phyloP scores from a whole-genome alignment of 768 basidiomycete species.

The Rhodotorula diobovata region DNA sequence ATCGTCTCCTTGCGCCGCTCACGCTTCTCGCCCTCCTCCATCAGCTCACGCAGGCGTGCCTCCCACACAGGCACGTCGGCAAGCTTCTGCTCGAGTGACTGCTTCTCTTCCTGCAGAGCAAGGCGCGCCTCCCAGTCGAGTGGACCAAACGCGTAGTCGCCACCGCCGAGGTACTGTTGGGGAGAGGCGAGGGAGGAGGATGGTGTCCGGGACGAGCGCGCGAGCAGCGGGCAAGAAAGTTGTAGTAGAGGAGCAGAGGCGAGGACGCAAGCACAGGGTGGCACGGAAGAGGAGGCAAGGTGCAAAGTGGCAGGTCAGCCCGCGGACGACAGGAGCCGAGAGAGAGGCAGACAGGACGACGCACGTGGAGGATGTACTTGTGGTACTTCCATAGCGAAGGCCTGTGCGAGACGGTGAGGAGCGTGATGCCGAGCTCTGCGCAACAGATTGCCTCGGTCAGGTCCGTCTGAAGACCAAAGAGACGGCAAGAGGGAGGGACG shows the following conservation, averaged over 20 bases:
- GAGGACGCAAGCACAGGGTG: background rate
- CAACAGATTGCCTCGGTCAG: background rate
- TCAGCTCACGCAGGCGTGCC: slow-evolving; percentile 46
- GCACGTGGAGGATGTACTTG: slow-evolving; percentile 44
- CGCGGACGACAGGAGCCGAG: background rate
- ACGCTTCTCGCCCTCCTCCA: slow-evolving; percentile 27
- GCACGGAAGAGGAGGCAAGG: background rate
- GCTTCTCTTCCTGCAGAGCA: slow-evolving; percentile 90
- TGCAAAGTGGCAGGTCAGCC: too few species aligned
- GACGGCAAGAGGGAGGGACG: slow-evolving; percentile 3
- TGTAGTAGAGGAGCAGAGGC: background rate
- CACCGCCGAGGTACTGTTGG: slow-evolving; percentile 80
- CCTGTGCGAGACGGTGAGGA: slow-evolving; percentile 90
- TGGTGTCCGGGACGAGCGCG: background rate
- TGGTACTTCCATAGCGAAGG: slow-evolving; percentile 77
- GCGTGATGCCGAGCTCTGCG: slow-evolving; percentile 70
- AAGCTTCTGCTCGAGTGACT: slow-evolving; percentile 74
- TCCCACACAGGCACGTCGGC: slow-evolving; percentile 61
- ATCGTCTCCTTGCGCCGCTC: slow-evolving; percentile 26
- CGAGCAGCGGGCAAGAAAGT: too few species aligned
- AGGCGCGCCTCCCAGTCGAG: slow-evolving; percentile 84
- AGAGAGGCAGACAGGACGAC: background rate
- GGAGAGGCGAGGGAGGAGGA: too few species aligned
- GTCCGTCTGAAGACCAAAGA: too few species aligned
- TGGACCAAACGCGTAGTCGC: slow-evolving; percentile 88